A percentile compares a stretch with the other conserved stretches of the same genome.
phyloP scores from a whole-genome alignment of 1,284 basidiomycete species.

The Ustilago xerochloae region DNA sequence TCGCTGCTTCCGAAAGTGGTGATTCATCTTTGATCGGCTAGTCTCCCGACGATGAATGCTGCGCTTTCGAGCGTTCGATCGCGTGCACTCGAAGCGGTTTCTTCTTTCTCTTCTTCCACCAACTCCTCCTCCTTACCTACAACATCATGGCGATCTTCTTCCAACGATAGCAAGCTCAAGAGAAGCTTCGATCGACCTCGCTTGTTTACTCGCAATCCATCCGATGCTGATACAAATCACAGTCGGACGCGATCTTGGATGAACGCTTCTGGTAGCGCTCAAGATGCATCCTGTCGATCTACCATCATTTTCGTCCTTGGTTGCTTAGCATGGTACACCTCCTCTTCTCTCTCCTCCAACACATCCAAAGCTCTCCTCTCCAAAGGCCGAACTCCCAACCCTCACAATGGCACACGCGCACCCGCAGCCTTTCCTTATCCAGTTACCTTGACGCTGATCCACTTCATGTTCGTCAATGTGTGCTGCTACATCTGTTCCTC shows the following conservation, averaged over 20 bases:
- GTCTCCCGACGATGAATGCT: conserved; percentile 33
- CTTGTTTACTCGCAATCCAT: conserved; percentile 17
- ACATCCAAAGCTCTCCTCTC: conserved; percentile 85
- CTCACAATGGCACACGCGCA: conserved; percentile 7
- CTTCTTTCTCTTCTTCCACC: conserved; percentile 5
- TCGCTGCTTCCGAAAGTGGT: background rate
- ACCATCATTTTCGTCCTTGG: conserved; percentile 49
- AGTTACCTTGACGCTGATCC: conserved; percentile 93
- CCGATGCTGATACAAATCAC: background rate
- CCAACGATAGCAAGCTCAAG: conserved; percentile 4
- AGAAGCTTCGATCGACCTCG: conserved; percentile 24
- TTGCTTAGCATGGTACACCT: conserved; percentile 69
- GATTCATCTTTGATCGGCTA: background rate
- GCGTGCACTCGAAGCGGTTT: conserved; percentile 32
- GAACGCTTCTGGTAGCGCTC: background rate
- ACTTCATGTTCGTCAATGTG: conserved; percentile 91
- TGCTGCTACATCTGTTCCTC: conserved; percentile 77
- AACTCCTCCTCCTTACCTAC: background rate
- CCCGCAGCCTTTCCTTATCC: conserved; percentile 81
- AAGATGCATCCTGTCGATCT: conserved; percentile 29
- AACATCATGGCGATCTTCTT: conserved; percentile 8
- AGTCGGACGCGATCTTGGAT: background rate
- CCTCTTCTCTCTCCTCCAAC: conserved; percentile 87
- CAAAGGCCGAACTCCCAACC: conserved; percentile 3
- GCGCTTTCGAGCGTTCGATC: conserved; percentile 28